Evolutionary conservation across 192 early-diverging fungal genomes (phyloP), one percentile per base, ranked within the genome.

Genomic region (Dissophora ornata): DNA sequence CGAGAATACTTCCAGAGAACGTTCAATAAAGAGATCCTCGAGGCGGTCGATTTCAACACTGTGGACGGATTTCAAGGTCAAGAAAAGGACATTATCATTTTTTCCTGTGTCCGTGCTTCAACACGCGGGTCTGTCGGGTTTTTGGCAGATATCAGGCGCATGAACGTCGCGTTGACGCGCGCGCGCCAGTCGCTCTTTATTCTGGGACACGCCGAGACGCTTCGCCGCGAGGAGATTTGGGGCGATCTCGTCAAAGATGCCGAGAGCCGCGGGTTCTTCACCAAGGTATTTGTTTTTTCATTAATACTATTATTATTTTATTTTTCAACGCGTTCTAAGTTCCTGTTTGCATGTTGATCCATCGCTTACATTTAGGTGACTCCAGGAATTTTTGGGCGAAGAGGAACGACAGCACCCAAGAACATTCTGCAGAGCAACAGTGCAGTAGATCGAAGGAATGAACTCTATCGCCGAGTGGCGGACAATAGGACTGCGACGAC

Each of bases 61-160:
- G 94, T 97, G 18, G 96, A 98, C 77, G 96, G 95, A 12, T 99
- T 99, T 69, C 96, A 99, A 81, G 97, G 96, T 7, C 93, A 97
- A 79, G 96, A 98, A 71, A 98, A 98, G 73, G 97, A 97, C 21
- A 92, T 98, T 36, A 94, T 99, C 32, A 94, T 99, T 49, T 92
- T 99, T 57, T 96, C 94, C 0, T 96, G 94, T 62, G 97, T 99
- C 19, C 87, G 96, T 33, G 91, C 96, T 5, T 88, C 52, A 0
- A 12, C 32, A 57, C 81, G 62, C 16, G 50, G 81, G 0, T 85
- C 86, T 19, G 91, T 97, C 36, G 95, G 95, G 15, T 97, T 98
- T 68, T 78, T 96, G 63, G 75, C 87, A 9, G 96, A 98, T 71
- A 78, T 84, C 25, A 83, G 95, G 7, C 90, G 95, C 22, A 94